phyloP scores from a whole-genome alignment of 2,329 filamentous ascomycete genomes.

The Conoideocrella luteorostrata region DNA sequence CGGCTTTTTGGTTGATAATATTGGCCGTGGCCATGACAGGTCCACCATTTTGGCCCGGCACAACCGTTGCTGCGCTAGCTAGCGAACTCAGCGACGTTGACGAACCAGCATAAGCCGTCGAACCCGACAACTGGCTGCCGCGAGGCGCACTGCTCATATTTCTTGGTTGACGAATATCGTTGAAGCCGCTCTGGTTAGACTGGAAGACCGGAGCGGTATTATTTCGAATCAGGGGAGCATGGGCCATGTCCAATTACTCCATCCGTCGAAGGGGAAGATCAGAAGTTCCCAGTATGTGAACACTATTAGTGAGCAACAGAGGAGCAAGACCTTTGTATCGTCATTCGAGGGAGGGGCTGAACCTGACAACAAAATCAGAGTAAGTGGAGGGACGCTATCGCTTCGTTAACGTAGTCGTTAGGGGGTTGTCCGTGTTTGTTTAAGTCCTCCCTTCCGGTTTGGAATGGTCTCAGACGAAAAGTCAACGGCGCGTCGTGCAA shows the following conservation, averaged over 20 bases:
- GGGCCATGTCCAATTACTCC: slow-evolving; percentile 47
- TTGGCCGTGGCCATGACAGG: slow-evolving; percentile 75
- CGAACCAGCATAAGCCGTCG: slow-evolving; percentile 48
- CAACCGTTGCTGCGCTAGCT: slow-evolving; percentile 35
- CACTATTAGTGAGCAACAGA: slow-evolving; percentile 4
- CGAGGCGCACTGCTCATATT: slow-evolving; percentile 48
- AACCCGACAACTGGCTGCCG: slow-evolving; percentile 57
- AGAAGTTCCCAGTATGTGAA: slow-evolving; percentile 6
- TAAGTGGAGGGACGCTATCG: slow-evolving; percentile 1
- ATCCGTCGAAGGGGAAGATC: slow-evolving; percentile 24
- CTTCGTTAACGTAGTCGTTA: slow-evolving; percentile 8
- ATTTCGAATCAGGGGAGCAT: slow-evolving; percentile 53
- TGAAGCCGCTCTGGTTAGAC: slow-evolving; percentile 38
- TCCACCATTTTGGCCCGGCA: slow-evolving; percentile 41
- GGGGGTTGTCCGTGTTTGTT: slow-evolving; percentile 1
- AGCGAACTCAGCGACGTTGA: slow-evolving; percentile 47
- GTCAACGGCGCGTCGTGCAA: slow-evolving; percentile 11
- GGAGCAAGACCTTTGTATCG: neutral
- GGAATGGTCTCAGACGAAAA: slow-evolving; percentile 11
- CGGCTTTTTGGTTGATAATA: slow-evolving; percentile 95
- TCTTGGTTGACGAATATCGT: slow-evolving; percentile 32
- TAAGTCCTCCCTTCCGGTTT: slow-evolving; percentile 9
- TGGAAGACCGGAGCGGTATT: slow-evolving; percentile 52
- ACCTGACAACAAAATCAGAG: slow-evolving; percentile 3
- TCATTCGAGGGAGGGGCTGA: neutral